Evolutionary conservation across 192 early-diverging fungal species (phyloP).

Genomic region (Backusella circina): DNA sequence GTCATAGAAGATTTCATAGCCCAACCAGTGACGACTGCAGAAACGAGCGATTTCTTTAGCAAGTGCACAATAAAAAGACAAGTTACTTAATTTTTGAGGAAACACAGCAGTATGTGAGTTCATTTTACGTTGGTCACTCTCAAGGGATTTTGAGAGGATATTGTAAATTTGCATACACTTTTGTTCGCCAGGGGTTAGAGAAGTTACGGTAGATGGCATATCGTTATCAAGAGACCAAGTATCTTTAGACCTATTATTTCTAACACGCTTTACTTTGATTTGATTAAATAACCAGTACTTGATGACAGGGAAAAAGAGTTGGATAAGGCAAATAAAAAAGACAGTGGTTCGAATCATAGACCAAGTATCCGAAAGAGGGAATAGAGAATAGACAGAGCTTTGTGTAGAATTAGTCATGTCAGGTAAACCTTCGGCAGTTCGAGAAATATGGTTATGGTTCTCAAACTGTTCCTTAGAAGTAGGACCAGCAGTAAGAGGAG

Average conservation of each 20-base stretch:
- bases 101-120: background rate
- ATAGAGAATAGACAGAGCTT: background rate
- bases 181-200: conserved; percentile 4
- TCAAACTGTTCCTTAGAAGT: conserved; percentile 13
- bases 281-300: conserved; percentile 1
- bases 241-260: background rate
- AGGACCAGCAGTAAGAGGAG: conserved; percentile 22
- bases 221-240: background rate
- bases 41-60: conserved; percentile 16
- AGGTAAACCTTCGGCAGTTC: background rate
- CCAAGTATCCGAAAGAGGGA: conserved; percentile 6
- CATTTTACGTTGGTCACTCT: background rate
- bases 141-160: conserved; percentile 8
- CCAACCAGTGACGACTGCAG: conserved; percentile 12
- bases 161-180: conserved; percentile 11
- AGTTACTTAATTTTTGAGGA: background rate
- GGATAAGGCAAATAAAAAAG: conserved; percentile 6
- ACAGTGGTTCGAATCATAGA: conserved; percentile 6
- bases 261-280: conserved; percentile 8
- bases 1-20: conserved; percentile 25
- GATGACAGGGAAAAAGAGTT: conserved; percentile 13
- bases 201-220: background rate
- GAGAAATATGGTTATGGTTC: conserved; percentile 21
- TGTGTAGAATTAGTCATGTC: background rate
- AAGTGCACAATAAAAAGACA: background rate